Evolutionary conservation across 2,329 filamentous ascomycete genomes (phyloP).

Genomic region (Trichoderma afroharzianum): DNA sequence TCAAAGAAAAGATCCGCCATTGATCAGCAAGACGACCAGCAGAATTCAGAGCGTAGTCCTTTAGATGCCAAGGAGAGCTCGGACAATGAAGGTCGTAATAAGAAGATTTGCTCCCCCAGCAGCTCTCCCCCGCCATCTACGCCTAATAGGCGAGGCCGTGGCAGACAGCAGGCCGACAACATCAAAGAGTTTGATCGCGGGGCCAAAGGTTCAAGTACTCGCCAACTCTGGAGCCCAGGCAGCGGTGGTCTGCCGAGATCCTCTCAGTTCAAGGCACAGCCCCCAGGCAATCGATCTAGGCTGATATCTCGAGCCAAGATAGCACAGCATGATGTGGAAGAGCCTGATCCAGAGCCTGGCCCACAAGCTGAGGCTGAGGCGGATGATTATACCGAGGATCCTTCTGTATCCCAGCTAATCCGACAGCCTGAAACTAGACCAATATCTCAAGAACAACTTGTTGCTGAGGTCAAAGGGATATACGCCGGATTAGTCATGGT

Average conservation of each 20-base stretch:
- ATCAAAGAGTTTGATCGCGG: conserved; percentile 26
- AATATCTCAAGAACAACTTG: conserved; percentile 74
- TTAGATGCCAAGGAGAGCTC: conserved; percentile 11
- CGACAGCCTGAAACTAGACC: conserved; percentile 58
- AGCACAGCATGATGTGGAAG: background rate
- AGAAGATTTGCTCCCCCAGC: conserved; percentile 30
- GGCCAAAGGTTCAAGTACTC: conserved; percentile 22
- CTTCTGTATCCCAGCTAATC: conserved; percentile 17
- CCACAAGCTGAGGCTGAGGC: background rate
- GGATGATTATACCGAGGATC: background rate
- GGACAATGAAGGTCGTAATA: conserved; percentile 21
- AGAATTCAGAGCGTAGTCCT: background rate
- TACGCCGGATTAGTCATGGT: conserved; percentile 83
- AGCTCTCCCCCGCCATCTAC: conserved; percentile 22
- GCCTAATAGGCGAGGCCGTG: conserved; percentile 17
- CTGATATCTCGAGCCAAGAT: background rate
- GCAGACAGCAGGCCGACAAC: conserved; percentile 17
- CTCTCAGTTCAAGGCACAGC: conserved; percentile 2
- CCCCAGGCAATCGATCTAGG: background rate
- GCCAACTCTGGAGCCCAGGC: conserved; percentile 30
- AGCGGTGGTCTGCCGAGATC: conserved; percentile 20
- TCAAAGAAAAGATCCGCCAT: background rate
- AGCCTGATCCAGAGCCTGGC: background rate
- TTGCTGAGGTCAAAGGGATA: conserved; percentile 77
- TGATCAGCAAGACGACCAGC: background rate